Evolutionary conservation across 257 asterid species (phyloP), one percentile per base, ranked within the genome.

Genomic region (Ophiorrhiza pumila): DNA sequence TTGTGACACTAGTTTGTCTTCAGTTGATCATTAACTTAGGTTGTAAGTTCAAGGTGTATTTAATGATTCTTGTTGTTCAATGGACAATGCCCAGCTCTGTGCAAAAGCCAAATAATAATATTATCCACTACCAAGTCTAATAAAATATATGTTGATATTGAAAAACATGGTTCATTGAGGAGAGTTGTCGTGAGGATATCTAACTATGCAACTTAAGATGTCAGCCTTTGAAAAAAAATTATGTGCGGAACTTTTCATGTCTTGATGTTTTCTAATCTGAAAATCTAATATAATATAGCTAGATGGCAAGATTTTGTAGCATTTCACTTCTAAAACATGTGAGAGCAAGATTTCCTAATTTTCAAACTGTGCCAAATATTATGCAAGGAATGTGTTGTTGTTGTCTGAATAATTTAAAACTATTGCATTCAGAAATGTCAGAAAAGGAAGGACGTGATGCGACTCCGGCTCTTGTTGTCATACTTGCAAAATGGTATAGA

Each of bases 401-500:
- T 56, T 22, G 66, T 71, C 6, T 41, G 67, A 47, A n/a, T 42
- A 64, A 56, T 49, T n/a, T 72, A 77, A 7, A 69, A 70, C 72
- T 71, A 72, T 84, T 77, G 59, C 58, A 71, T 75, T 64, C 89
- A 93, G 98, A 89, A 80, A 80, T 83, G 89, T 75, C 84, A 62
- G 77, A 93, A 86, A 87, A 87, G 87, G 86, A 88, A 87, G 78
- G 90, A 88, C 45, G 87, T 86, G 71, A 77, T 71, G 74, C 90
- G 79, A 69, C 88, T 93, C 68, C 82, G 84, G 66, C 96, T 87
- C 81, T 75, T 93, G 58, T 63, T 93, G 80, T 80, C 87, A 41
- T 89, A 84, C 88, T 77, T 93, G 83, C 96, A 93, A 83, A 93
- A 89, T 80, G 89, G 98, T 78, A 86, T 93, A 60, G 87, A 84